A percentile compares a stretch with the other conserved stretches of the same genome.
Evolutionary conservation across 805 yeast species (phyloP).

Genomic region (Ogataea neopini): DNA sequence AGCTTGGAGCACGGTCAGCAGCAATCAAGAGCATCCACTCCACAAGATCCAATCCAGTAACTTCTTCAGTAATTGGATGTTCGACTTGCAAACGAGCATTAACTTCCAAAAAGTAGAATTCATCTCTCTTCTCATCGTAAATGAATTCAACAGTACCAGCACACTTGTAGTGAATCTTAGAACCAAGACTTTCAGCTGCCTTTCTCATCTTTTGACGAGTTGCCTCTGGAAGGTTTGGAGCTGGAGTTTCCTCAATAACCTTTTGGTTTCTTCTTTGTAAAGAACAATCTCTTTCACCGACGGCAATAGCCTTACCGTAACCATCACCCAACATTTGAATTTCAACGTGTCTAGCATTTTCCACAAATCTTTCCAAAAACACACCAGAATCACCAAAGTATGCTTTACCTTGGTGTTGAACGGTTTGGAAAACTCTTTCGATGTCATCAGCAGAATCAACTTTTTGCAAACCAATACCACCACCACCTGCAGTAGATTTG

Average conservation of each 20-base stretch:
- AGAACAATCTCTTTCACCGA: constrained; percentile 98
- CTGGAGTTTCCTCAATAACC: constrained; percentile 96
- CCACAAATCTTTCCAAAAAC: constrained; percentile 91
- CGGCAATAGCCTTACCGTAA: constrained; percentile 83
- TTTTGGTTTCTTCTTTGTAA: constrained; percentile 97
- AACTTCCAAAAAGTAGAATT: constrained; percentile 92
- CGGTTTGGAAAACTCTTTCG: constrained; percentile 82
- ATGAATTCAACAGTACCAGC: constrained; percentile 98
- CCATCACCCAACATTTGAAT: constrained; percentile 98
- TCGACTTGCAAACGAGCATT: constrained; percentile 97
- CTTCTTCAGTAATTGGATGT: constrained; percentile 95
- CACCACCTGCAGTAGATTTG: constrained; percentile 98
- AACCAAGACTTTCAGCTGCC: constrained; percentile 82
- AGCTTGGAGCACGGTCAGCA: constrained; percentile 85
- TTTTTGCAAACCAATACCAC: constrained; percentile 96
- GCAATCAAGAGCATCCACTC: constrained; percentile 97
- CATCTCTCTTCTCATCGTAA: constrained; percentile 82
- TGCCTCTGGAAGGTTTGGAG: constrained; percentile 83
- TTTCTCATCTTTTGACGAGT: constrained; percentile 74
- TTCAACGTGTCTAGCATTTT: constrained; percentile 94
- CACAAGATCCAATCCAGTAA: constrained; percentile 90
- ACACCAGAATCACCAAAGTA: constrained; percentile 97
- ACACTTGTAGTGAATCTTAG: constrained; percentile 85
- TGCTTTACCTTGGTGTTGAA: constrained; percentile 89
- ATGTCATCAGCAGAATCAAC: constrained; percentile 83